Base-by-base conservation (phyloP, 2,329 filamentous ascomycete genomes). In the Phialocephala sp. region DNA sequence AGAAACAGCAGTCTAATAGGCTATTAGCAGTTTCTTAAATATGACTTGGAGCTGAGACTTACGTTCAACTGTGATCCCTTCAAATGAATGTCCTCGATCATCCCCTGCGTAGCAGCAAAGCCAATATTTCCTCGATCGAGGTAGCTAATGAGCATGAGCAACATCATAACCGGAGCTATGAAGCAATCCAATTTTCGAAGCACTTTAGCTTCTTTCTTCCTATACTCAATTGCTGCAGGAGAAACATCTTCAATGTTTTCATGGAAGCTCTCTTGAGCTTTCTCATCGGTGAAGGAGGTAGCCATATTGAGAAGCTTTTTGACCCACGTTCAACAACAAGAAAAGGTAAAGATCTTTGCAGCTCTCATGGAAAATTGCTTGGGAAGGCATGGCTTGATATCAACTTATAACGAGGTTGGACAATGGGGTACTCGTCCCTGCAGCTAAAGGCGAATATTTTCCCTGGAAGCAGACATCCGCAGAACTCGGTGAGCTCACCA, bases 111-210 rank as follows among this genome's bases (percentile, higher is more conserved):
- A 15, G 63, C 63, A 39, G 63, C 63, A 20, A 59, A 65, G 2
- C 63, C 59, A 20, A 65, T 62, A 14, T 65, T 62, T 15, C 86
- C 84, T 47, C 69, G 82, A 75, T 93, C 91, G 8, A 94, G 79
- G 75, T 94, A 94, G 70, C 88, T 91, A 71, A 93, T 88, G 14
- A 93, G 82, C 75, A 94, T 94, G n/a, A 91, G 77, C 9, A 85
- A 76, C 87, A 91, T 91, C 14, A 91, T 82, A n/a, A 91, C 79
- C 2, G 89, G 89, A 5, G 91, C 83, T 39, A 92, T 82, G 72
- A 84, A 81, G 12, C 82, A 66, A 75, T 92, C 89, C 22, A 91
- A 77, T 77, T 90, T 91, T 63, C 86, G 70, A 15, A 84, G 77
- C 1, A 84, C 57, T 75, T 79, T 63, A 71, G 76, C 71, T 35